These are phyloP conservation scores for Aeschynomene evenia DNA, from an alignment of 306 rosid genomes.

Conservation along the genomic window DNA sequence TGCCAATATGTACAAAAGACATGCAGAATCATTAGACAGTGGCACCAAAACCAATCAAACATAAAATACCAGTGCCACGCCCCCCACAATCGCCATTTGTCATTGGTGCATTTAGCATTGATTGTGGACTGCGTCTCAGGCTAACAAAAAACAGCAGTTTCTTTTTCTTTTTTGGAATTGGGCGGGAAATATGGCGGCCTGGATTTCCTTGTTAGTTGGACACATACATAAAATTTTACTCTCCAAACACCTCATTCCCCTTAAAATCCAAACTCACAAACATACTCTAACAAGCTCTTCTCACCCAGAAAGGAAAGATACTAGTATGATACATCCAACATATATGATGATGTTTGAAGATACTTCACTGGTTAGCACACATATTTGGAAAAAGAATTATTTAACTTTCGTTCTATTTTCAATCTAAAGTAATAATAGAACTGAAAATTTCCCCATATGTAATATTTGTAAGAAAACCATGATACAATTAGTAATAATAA, in stretches of 20 bases:
- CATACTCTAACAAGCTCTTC: too few species aligned
- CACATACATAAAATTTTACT: too few species aligned
- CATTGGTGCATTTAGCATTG: background rate
- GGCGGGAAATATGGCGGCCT: background rate
- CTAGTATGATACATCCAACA: background rate
- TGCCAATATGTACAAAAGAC: background rate
- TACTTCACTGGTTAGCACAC: background rate
- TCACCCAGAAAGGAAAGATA: background rate
- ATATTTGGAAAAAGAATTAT: background rate
- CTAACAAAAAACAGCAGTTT: background rate
- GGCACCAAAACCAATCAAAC: background rate
- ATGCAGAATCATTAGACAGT: background rate
- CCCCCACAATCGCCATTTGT: background rate
- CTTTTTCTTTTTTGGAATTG: too few species aligned
- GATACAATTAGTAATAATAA: background rate
- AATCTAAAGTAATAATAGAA: background rate
- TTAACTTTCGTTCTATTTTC: background rate
- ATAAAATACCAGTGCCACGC: constrained; percentile 2
- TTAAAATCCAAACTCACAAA: too few species aligned
- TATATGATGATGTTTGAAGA: background rate
- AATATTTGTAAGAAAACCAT: background rate
- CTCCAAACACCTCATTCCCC: too few species aligned
- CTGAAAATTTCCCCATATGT: background rate
- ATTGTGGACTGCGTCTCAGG: background rate
- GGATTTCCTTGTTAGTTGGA: background rate